Evolutionary conservation across 2,329 filamentous ascomycete species (phyloP), one percentile per base, ranked within the genome.

Genomic region (Gaeumannomyces sp.): DNA sequence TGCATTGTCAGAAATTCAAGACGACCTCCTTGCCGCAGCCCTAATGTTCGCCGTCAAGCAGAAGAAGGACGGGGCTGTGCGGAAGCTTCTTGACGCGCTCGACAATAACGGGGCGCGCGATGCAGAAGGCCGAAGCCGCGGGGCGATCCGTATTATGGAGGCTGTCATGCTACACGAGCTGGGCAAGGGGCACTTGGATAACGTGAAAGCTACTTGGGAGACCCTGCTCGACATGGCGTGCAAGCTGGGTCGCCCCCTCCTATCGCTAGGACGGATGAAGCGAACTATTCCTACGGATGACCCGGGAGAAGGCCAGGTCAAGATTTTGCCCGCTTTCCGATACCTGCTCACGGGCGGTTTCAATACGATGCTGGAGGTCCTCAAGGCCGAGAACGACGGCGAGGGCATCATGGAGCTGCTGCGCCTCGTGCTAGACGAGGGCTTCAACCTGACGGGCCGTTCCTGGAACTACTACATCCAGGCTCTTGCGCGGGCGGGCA

Each of bases 391-490:
- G 65, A 69, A 74, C 8, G 76, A 86, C 67, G 71, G 77, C 8
- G 72, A 76, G 14, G 81, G 79, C n/a, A 78, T 92, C 22, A 73
- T 79, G 3, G 80, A 78, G 27, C 77, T 91, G 16, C 72, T 80
- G 6, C 66, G 77, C 10, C 76, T 28, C n/a, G 78, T 93, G 14
- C 78, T 85, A 11, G 73, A 74, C 1, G 81, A 83, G 57, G 94
- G 93, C 14, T 97, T 94, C 78, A 78, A 80, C 33, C 76, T 97
- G 65, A 89, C 92, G 71, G 88, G 85, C 73, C 83, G 83, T 70
- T 93, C 91, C 69, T 96, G 92, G 92, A 95, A 96, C 73, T 81
- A 84, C 62, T 88, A 91, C 68, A 83, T 97, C 64, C 85, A 89
- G 70, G 76, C 82, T 62, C 85, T 97, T 33, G 85, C 87, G 29